Evolutionary conservation across 352 stramenopile species (phyloP), one percentile per base, ranked within the genome.

Genomic region (Phytophthora capsici): DNA sequence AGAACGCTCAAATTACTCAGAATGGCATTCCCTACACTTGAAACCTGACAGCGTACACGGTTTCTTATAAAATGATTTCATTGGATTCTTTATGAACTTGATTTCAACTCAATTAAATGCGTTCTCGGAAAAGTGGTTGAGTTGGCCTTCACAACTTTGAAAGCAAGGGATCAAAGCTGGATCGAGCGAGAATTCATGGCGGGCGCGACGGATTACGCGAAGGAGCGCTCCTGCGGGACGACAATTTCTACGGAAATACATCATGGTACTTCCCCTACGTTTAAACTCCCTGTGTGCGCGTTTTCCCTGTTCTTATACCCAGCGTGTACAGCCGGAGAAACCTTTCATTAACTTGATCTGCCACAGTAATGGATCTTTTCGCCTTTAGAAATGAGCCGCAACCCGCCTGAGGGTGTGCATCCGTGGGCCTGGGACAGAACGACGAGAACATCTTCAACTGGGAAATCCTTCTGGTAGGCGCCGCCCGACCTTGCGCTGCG

Each of bases 361-460:
- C 53, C 38, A 40, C 41, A n/a, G 28, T 58, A 17, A 36, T 57
- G 43, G 34, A 64, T 72, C 53, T 71, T 63, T 57, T 20, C 19
- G 19, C 43, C 36, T 22, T 28, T 87, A 99, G 97, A 99, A 77
- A 94, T 99, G 68, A 97, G 91, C 56, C 98, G 98, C 63, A 99
- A 99, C 73, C 97, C 98, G 45, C 98, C 98, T 51, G 97, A 99
- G 84, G 94, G 98, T 30, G 96, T 99, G 40, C n/a, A n/a, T 99
- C 95, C 3, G 98, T 99, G 23, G 98, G 98, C 12, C 88, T 99
- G 26, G 90, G 86, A 20, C n/a, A n/a, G n/a, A 97, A 99, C 71
- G 97, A 99, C 57, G 93, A 96, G 62, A 99, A 99, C 86, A 93
- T 99, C 41, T 99, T 99, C 76, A 94, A 98, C 57, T 99, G 98